Conservation (phyloP, 176 grass and related monocot species). For the Chloris gayana region DNA sequence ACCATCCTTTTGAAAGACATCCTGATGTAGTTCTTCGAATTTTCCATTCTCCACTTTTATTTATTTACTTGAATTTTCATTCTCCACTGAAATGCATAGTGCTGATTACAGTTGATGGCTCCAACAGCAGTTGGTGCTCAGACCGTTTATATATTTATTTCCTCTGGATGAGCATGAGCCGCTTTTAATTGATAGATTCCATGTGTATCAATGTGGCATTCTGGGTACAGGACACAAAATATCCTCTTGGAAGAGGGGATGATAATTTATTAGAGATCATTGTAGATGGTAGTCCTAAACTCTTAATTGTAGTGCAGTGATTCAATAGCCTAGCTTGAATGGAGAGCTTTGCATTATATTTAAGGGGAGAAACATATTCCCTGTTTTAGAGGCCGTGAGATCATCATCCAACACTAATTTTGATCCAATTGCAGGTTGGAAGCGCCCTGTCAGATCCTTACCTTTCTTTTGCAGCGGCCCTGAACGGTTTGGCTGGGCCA, state of each 20-base stretch:
- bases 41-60: not conserved
- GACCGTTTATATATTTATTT: not conserved
- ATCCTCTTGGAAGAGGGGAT: not conserved
- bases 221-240: not conserved
- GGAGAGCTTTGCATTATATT: not conserved
- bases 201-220: constrained; percentile 12
- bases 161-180: constrained; percentile 2
- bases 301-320: not conserved
- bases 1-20: constrained; percentile 10
- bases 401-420: not conserved
- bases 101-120: not conserved
- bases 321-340: not conserved
- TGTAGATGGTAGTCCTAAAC: not conserved
- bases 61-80: no score
- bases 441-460: constrained; percentile 96
- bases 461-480: constrained; percentile 90
- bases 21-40: not conserved
- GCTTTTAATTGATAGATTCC: not conserved
- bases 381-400: not conserved
- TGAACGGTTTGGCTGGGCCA: constrained; percentile 94
- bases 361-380: constrained; percentile 13
- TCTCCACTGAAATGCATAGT: constrained; percentile 5
- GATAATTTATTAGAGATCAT: not conserved
- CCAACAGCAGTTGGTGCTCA: not conserved
- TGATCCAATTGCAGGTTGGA: constrained; percentile 66